Conservation (phyloP, 768 basidiomycete genomes). For the Tubosaeta brunneosetosa region DNA sequence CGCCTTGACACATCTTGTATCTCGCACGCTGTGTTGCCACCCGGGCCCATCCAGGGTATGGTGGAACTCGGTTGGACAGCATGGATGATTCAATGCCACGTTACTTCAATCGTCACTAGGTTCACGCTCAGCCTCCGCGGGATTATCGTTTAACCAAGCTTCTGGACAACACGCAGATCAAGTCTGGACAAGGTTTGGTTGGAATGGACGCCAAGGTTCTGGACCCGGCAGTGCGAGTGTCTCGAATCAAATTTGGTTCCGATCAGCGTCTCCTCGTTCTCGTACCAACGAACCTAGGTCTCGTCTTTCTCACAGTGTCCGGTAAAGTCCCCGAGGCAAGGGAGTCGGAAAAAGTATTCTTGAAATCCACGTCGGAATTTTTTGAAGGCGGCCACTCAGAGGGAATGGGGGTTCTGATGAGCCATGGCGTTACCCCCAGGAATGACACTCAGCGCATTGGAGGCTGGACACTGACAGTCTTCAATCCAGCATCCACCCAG, state of each 20-base stretch:
- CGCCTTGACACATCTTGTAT: not conserved
- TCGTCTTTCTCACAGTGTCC: no score
- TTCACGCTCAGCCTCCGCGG: not conserved
- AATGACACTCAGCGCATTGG: no score
- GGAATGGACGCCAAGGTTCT: not conserved
- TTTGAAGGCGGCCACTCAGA: no score
- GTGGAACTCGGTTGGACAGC: not conserved
- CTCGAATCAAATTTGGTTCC: not conserved
- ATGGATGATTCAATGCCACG: not conserved
- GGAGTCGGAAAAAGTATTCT: no score
- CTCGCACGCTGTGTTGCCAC: not conserved
- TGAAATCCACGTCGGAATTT: no score
- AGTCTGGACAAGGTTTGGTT: not conserved
- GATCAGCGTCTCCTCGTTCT: not conserved
- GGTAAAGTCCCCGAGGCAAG: no score
- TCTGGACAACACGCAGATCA: not conserved
- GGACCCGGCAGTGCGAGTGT: not conserved
- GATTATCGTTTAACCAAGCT: not conserved
- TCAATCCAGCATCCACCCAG: not conserved
- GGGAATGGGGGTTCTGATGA: no score
- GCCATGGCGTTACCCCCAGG: no score
- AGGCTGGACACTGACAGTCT: not conserved
- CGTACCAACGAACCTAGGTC: not conserved
- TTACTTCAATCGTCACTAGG: not conserved
- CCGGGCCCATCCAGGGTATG: not conserved